Base-by-base conservation (phyloP, 495 filamentous ascomycete genomes). In the Hypomontagnella submonticulosa region DNA sequence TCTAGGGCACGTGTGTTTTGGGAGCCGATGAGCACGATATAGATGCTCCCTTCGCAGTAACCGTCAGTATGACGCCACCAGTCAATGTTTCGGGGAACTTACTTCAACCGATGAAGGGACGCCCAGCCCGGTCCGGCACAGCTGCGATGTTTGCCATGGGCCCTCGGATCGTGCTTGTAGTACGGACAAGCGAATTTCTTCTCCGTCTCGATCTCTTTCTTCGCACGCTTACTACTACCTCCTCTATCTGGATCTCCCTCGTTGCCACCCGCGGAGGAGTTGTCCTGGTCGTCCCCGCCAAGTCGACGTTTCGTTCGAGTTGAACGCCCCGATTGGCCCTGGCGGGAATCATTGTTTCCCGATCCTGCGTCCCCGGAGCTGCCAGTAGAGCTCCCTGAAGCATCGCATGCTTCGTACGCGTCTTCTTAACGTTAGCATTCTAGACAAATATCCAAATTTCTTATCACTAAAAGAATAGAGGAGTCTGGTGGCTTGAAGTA, bases 81-180 rank as follows among this genome's bases (percentile, higher is more conserved):
- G 36, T 37, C 8, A 15, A 1, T 20, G 8, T 18, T 44, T 11
- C 48, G 20, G n/a, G 13, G 20, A 4, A 63, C 79, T 53, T 60
- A 80, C 79, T 82, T 82, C 34, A 82, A 67, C 2, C 80, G 74
- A 63, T 82, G 80, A 2, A 80, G 71, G 18, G 75, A 68, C 10
- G 61, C 56, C 77, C 78, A 82, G 4, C 78, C 79, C 1, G 79
- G 78, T 1, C 77, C 78, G 13, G 71, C 70, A 41, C 80, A 82
- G 4, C 77, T 76, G 42, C 70, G 70, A 4, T 76, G 67, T 2
- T 65, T 71, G 59, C 56, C 68, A 37, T 78, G 78, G 37, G 67
- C 70, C 18, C 40, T 68, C 27, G 75, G 76, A 18, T 79, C 69
- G 37, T 81, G 73, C 51, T 77, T 76, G 56, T 62, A 75, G 63